phyloP scores from a whole-genome alignment of 108 stramenopile species.

The Nannochloropsis granulata region DNA sequence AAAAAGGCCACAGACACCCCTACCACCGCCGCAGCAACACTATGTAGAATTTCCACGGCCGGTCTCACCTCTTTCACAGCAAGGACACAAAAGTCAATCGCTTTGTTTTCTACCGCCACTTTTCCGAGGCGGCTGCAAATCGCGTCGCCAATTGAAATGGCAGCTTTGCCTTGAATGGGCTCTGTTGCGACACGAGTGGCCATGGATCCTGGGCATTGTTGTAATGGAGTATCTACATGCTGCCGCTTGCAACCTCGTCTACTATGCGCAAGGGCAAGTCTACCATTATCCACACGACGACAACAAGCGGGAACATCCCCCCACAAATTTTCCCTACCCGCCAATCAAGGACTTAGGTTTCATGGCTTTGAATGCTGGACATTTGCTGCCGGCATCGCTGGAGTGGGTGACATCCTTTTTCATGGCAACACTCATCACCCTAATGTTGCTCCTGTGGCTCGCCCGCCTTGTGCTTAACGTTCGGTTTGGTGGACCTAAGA shows the following conservation, averaged over 20 bases:
- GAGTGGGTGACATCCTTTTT: background rate
- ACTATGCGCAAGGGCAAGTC: background rate
- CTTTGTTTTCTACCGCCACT: too few relatives aligned
- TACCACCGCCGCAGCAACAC: background rate
- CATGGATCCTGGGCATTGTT: background rate
- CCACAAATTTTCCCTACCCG: background rate
- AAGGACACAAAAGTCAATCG: too few relatives aligned
- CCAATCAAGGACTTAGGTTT: background rate
- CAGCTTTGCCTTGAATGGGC: background rate
- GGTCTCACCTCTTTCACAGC: background rate
- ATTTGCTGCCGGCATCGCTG: background rate
- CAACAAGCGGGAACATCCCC: background rate
- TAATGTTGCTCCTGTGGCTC: background rate
- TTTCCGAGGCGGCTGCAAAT: background rate
- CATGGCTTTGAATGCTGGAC: background rate
- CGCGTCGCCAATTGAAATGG: background rate
- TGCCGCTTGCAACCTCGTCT: background rate
- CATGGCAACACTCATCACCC: background rate
- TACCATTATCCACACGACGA: background rate
- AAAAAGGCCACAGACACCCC: too few relatives aligned
- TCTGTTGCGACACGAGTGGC: background rate
- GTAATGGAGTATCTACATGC: background rate
- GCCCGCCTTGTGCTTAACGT: background rate
- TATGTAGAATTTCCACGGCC: background rate
- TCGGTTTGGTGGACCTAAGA: background rate